Evolutionary conservation across 2,329 filamentous ascomycete species (phyloP).

Genomic region (Leptographium galeiforme): DNA sequence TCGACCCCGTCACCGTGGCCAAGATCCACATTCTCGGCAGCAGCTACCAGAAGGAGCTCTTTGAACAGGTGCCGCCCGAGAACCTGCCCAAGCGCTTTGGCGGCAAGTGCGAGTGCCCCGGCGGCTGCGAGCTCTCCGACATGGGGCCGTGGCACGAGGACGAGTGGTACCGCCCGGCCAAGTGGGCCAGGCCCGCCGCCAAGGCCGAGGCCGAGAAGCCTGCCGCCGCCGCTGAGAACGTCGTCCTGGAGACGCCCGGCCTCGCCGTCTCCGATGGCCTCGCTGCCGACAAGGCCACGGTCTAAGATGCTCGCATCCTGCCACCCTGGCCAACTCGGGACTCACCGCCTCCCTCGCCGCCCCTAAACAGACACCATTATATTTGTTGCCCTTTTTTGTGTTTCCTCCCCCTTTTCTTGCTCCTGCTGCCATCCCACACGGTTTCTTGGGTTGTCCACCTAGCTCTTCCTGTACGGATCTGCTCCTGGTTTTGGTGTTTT

Average conservation of each 20-base stretch:
- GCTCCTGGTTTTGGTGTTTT: not conserved
- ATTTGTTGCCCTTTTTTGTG: not conserved
- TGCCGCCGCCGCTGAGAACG: slow-evolving; percentile 17
- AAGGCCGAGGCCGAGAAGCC: slow-evolving; percentile 14
- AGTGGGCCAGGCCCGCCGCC: slow-evolving; percentile 42
- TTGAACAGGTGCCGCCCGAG: slow-evolving; percentile 74
- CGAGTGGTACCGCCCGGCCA: slow-evolving; percentile 51
- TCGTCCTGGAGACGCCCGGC: slow-evolving; percentile 2
- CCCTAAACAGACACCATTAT: too few species aligned
- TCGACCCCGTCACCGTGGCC: slow-evolving; percentile 89
- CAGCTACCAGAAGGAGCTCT: slow-evolving; percentile 70
- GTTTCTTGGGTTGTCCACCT: not conserved
- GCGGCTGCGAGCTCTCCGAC: slow-evolving; percentile 78
- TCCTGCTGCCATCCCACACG: not conserved
- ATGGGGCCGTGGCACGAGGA: slow-evolving; percentile 77
- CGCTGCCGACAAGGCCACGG: slow-evolving; percentile 20
- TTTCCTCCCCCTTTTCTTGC: not conserved
- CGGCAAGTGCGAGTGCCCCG: slow-evolving; percentile 66
- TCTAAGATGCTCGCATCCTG: slow-evolving; percentile 6
- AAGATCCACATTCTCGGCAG: slow-evolving; percentile 88
- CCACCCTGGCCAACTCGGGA: too few species aligned
- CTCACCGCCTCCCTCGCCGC: too few species aligned
- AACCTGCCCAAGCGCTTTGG: slow-evolving; percentile 83
- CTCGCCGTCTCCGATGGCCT: slow-evolving; percentile 20
- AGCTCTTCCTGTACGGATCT: not conserved